Evolutionary conservation across 306 rosid genomes (phyloP), one percentile per base, ranked within the genome.

Genomic region (Malus asiatica): DNA sequence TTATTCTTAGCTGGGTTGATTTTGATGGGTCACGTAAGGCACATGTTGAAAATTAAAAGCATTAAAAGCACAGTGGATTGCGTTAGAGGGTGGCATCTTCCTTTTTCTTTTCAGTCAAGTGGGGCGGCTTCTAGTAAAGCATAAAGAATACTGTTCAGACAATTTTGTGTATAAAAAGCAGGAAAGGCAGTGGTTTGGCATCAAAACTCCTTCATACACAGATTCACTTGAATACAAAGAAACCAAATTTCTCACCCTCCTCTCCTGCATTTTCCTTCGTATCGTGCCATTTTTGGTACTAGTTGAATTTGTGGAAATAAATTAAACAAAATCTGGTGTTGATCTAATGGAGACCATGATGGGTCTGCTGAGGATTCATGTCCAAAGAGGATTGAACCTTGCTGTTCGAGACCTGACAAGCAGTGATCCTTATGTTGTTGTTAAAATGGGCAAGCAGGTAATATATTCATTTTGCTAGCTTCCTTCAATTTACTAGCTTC

Each of bases 391-490:
- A 7, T 89, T 92, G 32, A 85, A 92, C 76, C 97, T 94, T n/a
- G 97, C 96, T 7, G 22, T 94, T 30, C 84, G 98, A 76, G 98
- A 94, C 55, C 80, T 88, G 19, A 45, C 2, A 2, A 92, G 93
- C 80, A 92, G 98, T 32, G 98, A 94, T 46, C 97, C 98, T 76
- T 94, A 94, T 77, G 88, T 92, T 64, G 19, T 94, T 81, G 40
- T 94, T 87, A 92, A 85, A 78, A 76, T 90, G 96, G 96, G 88
- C 64, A 86, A 86, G 63, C 95, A 92, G 96, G 98, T 94, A 40
- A 42, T 44, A 13, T 23, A 9, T 16, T 8, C 23, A 63, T 29
- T 30, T 29, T 3, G 8, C 35, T 55, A 2, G 30, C 10, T 35
- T 27, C 66, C 42, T 59, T 48, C 45, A 19, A 19, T 40, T 1